These are phyloP conservation scores for Blastobotrys raffinosifermentans DNA, from an alignment of 1,139 yeast genomes.

Conservation along the genomic window DNA sequence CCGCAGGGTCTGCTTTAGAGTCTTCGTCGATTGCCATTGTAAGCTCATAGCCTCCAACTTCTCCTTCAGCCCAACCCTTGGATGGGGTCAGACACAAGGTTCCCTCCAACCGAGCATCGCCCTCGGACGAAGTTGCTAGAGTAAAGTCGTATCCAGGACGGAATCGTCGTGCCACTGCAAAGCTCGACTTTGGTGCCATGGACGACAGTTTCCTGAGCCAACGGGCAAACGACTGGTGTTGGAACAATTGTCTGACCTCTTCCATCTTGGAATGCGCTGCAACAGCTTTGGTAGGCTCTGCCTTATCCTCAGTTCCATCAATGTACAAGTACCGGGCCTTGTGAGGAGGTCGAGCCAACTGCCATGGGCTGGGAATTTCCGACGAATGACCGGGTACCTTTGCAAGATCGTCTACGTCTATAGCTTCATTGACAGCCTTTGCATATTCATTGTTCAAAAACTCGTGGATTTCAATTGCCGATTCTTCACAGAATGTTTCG, in stretches of 20 bases:
- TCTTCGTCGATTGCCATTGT: constrained; percentile 45
- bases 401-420: constrained; percentile 39
- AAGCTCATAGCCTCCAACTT: constrained; percentile 88
- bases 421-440: constrained; percentile 38
- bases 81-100: constrained; percentile 77
- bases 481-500: constrained; percentile 54
- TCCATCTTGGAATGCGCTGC: constrained; percentile 35
- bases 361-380: constrained; percentile 73
- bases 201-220: constrained; percentile 66
- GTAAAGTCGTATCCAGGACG: constrained; percentile 95
- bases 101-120: constrained; percentile 47
- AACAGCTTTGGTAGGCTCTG: constrained; percentile 22
- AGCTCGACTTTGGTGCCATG: constrained; percentile 59
- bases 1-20: constrained; percentile 26
- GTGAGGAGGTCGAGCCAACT: constrained; percentile 88
- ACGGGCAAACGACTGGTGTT: constrained; percentile 57
- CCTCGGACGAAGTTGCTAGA: constrained; percentile 60
- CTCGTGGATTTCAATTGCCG: constrained; percentile 60
- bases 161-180: constrained; percentile 72
- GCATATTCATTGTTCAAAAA: constrained; percentile 59
- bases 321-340: constrained; percentile 82
- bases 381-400: constrained; percentile 55
- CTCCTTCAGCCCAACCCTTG: constrained; percentile 79
- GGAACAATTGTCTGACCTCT: constrained; percentile 53
- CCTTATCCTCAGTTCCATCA: constrained; percentile 34